Base-by-base conservation (phyloP, 345 rosid genomes). In the Toxicodendron radicans region DNA sequence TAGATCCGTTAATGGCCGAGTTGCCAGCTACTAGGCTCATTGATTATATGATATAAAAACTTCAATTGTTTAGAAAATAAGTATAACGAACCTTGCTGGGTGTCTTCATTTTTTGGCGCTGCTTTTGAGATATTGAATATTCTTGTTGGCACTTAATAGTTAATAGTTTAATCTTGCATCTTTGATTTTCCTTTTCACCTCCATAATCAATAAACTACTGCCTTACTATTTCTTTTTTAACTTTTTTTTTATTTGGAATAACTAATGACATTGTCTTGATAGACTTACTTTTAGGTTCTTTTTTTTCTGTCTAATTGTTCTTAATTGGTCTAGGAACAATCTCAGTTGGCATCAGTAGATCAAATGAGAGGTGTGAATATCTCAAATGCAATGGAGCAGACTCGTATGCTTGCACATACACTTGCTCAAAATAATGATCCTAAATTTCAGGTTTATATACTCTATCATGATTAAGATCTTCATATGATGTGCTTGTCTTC, bases 401-500 rank as follows among this genome's bases (percentile, higher is more conserved):
- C 92, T 75, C 98, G 92, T 41, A 85, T 88, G 91, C 99, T 96
- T 74, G 98, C 98, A 4, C 91, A 89, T 78, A 96, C 98, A 43
- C 81, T 96, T 75, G 88, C 97, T 70, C 97, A 89, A 83, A 93
- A 93, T 70, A 79, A 83, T 75, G 93, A 93, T 72, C 99, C 99
- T 4, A 96, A 96, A 80, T 93, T 93, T 87, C 99, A 96, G 98
- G 99, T 96, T 74, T 41, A 13, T 67, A 27, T 76, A 49, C 70
- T 68, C 53, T 20, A 45, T 56, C 30, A 60, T 43, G 69, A 35
- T 16, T 64, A 16, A 18, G 41, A 53, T 73, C n/a, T 65, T 35
- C n/a, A 43, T 48, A 58, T 12, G 14, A 71, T 58, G 64, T 70
- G 68, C 74, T 54, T 60, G 27, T 62, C 59, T 52, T 64, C 54